Evolutionary conservation across 2,329 filamentous ascomycete genomes (phyloP).

Genomic region (Xylariales sp.): DNA sequence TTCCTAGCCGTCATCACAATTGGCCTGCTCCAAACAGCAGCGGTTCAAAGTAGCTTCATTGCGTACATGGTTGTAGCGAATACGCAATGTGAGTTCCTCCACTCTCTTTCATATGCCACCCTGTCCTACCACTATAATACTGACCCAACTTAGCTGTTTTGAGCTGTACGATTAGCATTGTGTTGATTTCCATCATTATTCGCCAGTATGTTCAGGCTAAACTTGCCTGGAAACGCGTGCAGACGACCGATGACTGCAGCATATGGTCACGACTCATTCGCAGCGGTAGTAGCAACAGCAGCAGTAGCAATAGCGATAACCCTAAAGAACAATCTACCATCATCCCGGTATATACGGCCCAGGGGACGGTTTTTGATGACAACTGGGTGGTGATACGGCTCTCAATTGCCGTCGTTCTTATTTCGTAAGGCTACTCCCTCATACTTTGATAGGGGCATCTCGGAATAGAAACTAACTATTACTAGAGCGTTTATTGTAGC

Average conservation of each 20-base stretch:
- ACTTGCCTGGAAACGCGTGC: constrained; percentile 34
- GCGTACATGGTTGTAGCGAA: constrained; percentile 44
- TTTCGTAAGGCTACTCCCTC: constrained; percentile 35
- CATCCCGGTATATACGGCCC: constrained; percentile 18
- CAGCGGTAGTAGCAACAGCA: background rate
- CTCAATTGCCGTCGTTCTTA: constrained; percentile 40
- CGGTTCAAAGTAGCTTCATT: constrained; percentile 41
- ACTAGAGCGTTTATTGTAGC: constrained; percentile 42
- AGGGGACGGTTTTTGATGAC: constrained; percentile 39
- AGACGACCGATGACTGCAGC: constrained; percentile 7
- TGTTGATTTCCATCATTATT: constrained; percentile 37
- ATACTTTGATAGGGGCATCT: background rate
- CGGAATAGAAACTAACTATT: constrained; percentile 9
- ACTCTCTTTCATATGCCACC: background rate
- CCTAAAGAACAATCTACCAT: constrained; percentile 28
- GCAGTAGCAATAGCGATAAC: background rate
- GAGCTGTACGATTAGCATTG: constrained; percentile 38
- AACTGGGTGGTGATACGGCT: constrained; percentile 42
- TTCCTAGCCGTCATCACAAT: constrained; percentile 39
- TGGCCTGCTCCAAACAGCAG: constrained; percentile 39
- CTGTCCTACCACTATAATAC: constrained; percentile 10
- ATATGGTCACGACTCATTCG: constrained; percentile 33
- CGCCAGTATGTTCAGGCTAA: constrained; percentile 38
- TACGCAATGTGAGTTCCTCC: constrained; percentile 34
- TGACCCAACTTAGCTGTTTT: constrained; percentile 34